Evolutionary conservation across 495 filamentous ascomycete species (phyloP).

Genomic region (Copromyces sp.): DNA sequence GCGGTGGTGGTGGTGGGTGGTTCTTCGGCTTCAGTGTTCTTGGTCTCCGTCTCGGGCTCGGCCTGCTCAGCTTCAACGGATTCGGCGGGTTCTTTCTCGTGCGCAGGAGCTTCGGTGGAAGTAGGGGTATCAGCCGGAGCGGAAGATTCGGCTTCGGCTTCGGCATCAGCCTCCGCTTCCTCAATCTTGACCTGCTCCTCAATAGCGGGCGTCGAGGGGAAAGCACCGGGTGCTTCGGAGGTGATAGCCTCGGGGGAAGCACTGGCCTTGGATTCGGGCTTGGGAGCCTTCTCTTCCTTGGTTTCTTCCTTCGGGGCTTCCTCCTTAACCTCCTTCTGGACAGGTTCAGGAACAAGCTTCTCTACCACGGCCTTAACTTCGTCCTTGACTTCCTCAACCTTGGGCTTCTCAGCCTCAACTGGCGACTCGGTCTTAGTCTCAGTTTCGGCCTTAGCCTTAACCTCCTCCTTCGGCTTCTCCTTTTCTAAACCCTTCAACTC

Average conservation of each 20-base stretch:
- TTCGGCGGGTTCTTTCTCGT: constrained; percentile 5
- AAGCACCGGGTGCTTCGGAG: neutral
- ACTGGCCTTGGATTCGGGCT: constrained; percentile 4
- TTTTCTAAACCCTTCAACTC: constrained; percentile 6
- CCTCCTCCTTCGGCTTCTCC: neutral
- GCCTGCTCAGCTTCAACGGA: neutral
- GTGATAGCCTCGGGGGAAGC: constrained; percentile 3
- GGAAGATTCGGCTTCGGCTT: constrained; percentile 4
- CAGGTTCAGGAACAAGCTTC: neutral
- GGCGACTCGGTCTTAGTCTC: constrained; percentile 24
- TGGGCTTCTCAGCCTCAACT: constrained; percentile 24
- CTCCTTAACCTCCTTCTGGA: neutral
- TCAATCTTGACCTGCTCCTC: constrained; percentile 8
- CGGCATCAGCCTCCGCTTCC: neutral
- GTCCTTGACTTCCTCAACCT: constrained; percentile 7
- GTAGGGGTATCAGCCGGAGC: neutral
- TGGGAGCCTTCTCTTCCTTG: constrained; percentile 17
- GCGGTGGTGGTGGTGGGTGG: neutral
- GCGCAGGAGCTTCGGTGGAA: constrained; percentile 6
- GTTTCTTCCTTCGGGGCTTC: constrained; percentile 9
- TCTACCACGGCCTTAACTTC: constrained; percentile 17
- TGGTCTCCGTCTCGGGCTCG: constrained; percentile 6
- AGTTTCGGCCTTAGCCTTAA: neutral
- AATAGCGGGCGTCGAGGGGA: neutral
- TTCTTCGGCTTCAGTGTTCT: neutral